A percentile compares a stretch with the other conserved stretches of the same genome.
phyloP scores from a whole-genome alignment of 257 asterid genomes.

The Solanum raphanifolium region DNA sequence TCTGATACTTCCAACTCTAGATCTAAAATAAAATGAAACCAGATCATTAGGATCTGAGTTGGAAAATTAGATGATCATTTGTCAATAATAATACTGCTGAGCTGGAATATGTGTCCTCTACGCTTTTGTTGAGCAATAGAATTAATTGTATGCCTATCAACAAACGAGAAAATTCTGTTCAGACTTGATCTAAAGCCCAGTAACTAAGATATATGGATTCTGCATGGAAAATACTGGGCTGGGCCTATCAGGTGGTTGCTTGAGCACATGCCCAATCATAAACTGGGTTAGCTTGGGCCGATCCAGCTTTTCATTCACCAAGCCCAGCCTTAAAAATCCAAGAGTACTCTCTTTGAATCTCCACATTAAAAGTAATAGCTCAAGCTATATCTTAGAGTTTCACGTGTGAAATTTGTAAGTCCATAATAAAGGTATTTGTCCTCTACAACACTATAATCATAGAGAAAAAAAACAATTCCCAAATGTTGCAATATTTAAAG shows the following conservation, averaged over 20 bases:
- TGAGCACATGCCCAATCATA: not conserved
- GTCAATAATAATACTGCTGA: not conserved
- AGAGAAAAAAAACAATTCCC: too few species aligned
- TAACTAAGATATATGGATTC: not conserved
- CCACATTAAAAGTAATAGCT: too few species aligned
- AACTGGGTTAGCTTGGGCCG: not conserved
- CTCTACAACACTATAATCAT: too few species aligned
- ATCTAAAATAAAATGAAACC: not conserved
- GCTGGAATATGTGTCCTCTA: not conserved
- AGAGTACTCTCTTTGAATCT: not conserved
- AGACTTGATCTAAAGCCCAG: not conserved
- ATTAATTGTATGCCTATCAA: not conserved
- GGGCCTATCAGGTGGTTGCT: not conserved
- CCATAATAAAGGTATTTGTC: too few species aligned
- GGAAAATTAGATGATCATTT: not conserved
- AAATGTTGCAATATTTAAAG: too few species aligned
- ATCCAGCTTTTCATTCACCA: not conserved
- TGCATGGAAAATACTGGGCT: not conserved
- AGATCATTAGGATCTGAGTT: not conserved
- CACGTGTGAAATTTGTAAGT: not conserved
- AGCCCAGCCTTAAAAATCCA: not conserved
- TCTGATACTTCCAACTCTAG: not conserved
- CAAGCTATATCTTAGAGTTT: not conserved
- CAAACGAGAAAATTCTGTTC: not conserved
- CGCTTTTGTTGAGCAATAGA: too few species aligned